These are phyloP conservation scores for Pinus taeda DNA, from an alignment of 75 land plant genomes.

Conservation along the genomic window DNA sequence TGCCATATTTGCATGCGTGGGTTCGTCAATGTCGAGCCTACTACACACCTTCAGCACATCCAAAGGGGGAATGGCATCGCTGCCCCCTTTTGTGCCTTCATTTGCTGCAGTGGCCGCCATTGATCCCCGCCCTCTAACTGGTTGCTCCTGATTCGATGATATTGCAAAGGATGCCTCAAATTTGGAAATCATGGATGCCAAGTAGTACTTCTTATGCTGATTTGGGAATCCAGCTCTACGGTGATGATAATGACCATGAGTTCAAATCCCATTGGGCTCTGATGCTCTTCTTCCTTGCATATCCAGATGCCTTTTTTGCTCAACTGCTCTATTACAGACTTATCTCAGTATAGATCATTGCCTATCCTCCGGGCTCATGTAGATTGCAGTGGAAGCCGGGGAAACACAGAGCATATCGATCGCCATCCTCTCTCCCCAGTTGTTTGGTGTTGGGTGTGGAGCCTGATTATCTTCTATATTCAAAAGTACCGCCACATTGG, in stretches of 20 bases:
- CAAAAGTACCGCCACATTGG: too few relatives aligned
- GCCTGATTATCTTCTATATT: too few relatives aligned
- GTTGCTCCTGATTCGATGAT: conserved; percentile 9
- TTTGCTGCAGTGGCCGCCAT: conserved; percentile 28
- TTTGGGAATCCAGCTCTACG: background rate
- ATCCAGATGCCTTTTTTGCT: conserved; percentile 9
- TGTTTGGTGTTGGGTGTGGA: too few relatives aligned
- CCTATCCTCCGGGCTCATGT: conserved; percentile 18
- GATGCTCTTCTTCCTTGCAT: conserved; percentile 1
- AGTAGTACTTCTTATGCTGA: background rate
- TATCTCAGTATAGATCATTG: conserved; percentile 10
- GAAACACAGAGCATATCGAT: conserved; percentile 17
- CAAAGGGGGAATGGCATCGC: conserved; percentile 34
- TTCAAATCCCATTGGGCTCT: background rate
- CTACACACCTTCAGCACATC: conserved; percentile 50
- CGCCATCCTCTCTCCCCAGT: too few relatives aligned
- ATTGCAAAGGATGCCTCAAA: background rate
- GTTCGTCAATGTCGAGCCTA: conserved; percentile 52
- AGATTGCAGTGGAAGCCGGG: conserved; percentile 31
- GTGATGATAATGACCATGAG: background rate
- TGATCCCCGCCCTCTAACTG: too few relatives aligned
- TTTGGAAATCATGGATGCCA: background rate
- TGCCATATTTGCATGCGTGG: conserved; percentile 47
- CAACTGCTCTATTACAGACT: background rate
- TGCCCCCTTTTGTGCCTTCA: conserved; percentile 23